Percentiles rank a stretch among this genome's conserved stretches.
phyloP scores from a whole-genome alignment of 2,329 filamentous ascomycete species.

The Rhynchosporium agropyri region DNA sequence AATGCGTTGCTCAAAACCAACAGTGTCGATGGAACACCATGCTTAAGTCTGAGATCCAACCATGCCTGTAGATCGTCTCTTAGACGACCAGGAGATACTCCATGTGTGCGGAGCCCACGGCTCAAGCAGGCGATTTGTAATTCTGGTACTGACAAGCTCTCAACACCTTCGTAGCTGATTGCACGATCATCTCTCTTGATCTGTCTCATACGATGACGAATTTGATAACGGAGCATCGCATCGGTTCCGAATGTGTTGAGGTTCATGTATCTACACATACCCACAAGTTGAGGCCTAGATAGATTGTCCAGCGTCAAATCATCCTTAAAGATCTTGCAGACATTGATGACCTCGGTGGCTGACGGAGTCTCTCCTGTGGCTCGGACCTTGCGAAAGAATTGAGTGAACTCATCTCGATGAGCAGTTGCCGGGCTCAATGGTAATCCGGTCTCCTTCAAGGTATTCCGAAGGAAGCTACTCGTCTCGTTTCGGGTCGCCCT shows the following conservation, averaged over 20 bases:
- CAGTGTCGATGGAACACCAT: slow-evolving; percentile 94
- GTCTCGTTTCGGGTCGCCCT: slow-evolving; percentile 91
- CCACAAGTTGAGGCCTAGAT: slow-evolving; percentile 91
- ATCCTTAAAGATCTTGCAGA: slow-evolving; percentile 98
- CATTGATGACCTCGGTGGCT: slow-evolving; percentile 90
- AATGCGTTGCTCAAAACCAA: slow-evolving; percentile 96
- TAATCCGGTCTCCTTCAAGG: slow-evolving; percentile 88
- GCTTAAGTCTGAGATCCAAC: slow-evolving; percentile 89
- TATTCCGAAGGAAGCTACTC: slow-evolving; percentile 84
- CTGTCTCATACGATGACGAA: slow-evolving; percentile 97
- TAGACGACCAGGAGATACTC: slow-evolving; percentile 84
- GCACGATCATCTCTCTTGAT: slow-evolving; percentile 98
- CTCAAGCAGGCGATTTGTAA: slow-evolving; percentile 90
- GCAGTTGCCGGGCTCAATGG: slow-evolving; percentile 82
- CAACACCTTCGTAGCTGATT: slow-evolving; percentile 91
- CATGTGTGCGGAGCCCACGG: slow-evolving; percentile 89
- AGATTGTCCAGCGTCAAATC: slow-evolving; percentile 97
- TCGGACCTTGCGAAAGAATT: slow-evolving; percentile 96
- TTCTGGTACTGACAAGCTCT: slow-evolving; percentile 89
- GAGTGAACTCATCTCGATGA: slow-evolving; percentile 89
- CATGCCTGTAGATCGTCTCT: slow-evolving; percentile 90
- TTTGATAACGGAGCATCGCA: slow-evolving; percentile 95
- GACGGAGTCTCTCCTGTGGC: slow-evolving; percentile 89
- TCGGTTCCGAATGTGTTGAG: slow-evolving; percentile 96
- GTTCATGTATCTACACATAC: slow-evolving; percentile 98